These are phyloP conservation scores for Dalbergia cultrata DNA, from an alignment of 306 rosid genomes.

Conservation along the genomic window DNA sequence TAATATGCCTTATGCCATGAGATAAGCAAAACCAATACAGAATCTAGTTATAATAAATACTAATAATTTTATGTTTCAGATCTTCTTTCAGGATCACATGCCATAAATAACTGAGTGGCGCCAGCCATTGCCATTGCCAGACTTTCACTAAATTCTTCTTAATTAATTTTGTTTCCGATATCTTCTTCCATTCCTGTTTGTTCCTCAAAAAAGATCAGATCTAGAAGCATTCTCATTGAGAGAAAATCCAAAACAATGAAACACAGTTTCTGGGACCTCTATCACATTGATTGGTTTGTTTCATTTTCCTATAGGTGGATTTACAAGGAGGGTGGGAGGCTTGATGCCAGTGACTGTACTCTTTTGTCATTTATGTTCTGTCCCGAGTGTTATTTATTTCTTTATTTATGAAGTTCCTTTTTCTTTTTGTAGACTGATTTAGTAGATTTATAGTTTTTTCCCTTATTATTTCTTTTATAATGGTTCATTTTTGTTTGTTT, in stretches of 20 bases:
- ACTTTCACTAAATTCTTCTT: constrained; percentile 3
- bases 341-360: too few relatives aligned
- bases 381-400: too few relatives aligned
- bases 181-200: neutral
- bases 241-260: constrained; percentile 10
- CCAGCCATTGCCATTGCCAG: neutral
- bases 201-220: constrained; percentile 44
- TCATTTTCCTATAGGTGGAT: neutral
- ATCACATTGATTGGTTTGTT: neutral
- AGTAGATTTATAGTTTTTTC: too few relatives aligned
- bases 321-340: too few relatives aligned
- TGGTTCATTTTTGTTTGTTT: too few relatives aligned
- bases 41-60: too few relatives aligned
- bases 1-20: too few relatives aligned
- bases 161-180: neutral
- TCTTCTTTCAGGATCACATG: constrained; percentile 5
- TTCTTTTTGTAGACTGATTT: too few relatives aligned
- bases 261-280: constrained; percentile 22
- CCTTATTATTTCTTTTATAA: too few relatives aligned
- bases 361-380: too few relatives aligned
- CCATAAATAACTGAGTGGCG: constrained; percentile 37
- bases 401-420: too few relatives aligned
- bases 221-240: constrained; percentile 35
- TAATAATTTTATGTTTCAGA: constrained; percentile 27
- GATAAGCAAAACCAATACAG: too few relatives aligned